phyloP scores from a whole-genome alignment of 352 stramenopile species.

The Pythium angustatum region DNA sequence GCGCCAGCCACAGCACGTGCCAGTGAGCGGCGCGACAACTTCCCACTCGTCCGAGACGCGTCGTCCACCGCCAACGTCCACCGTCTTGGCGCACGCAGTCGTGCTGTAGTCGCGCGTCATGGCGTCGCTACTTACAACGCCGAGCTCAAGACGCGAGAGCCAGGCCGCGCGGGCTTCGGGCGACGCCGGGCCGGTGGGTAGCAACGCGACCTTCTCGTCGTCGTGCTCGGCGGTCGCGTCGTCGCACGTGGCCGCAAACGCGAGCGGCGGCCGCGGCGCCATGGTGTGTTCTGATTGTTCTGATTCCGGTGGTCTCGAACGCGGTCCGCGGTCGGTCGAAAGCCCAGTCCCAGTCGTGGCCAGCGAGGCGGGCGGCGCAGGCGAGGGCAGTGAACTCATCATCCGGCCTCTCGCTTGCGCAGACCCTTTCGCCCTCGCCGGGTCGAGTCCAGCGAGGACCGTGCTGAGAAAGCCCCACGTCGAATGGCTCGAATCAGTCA shows the following conservation, averaged over 20 bases:
- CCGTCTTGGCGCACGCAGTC: not conserved
- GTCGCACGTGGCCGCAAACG: slow-evolving; percentile 29
- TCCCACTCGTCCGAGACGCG: slow-evolving; percentile 6
- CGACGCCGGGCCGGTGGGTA: slow-evolving; percentile 12
- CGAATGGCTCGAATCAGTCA: slow-evolving; percentile 15
- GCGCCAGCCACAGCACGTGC: not conserved
- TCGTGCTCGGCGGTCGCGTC: slow-evolving; percentile 27
- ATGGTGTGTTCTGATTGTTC: no score
- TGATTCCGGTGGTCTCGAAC: not conserved
- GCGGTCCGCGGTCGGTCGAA: not conserved
- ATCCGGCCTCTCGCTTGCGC: not conserved
- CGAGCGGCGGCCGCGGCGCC: slow-evolving; percentile 15
- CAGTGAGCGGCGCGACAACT: slow-evolving; percentile 10
- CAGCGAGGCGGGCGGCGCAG: not conserved
- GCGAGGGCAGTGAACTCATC: slow-evolving; percentile 10
- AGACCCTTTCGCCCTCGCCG: no score
- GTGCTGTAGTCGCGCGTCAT: not conserved
- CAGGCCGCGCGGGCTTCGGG: slow-evolving; percentile 2
- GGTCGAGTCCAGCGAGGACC: not conserved
- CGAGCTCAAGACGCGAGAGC: slow-evolving; percentile 16
- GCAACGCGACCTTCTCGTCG: slow-evolving; percentile 28
- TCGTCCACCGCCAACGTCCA: not conserved
- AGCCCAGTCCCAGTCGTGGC: not conserved
- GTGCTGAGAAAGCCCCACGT: not conserved
- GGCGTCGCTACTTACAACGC: not conserved